These are phyloP conservation scores for Baeospora myosura DNA, from an alignment of 1,284 basidiomycete genomes.

Conservation along the genomic window DNA sequence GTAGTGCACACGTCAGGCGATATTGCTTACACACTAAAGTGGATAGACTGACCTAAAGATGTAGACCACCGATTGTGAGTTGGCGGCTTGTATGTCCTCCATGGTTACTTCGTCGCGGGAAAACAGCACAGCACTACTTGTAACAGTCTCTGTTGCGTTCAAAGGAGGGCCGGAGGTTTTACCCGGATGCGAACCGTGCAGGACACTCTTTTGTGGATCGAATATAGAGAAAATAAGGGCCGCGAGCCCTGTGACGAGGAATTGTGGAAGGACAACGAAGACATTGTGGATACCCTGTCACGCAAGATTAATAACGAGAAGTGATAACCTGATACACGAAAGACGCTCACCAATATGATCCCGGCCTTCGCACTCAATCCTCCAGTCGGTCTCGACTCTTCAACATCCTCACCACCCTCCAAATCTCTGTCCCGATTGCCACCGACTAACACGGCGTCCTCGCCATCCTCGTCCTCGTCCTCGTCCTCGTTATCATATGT, in stretches of 20 bases:
- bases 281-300: slow-evolving; percentile 84
- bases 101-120: slow-evolving; percentile 11
- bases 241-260: slow-evolving; percentile 61
- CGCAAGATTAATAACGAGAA: slow-evolving; percentile 1
- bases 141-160: slow-evolving; percentile 14
- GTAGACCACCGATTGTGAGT: slow-evolving; percentile 69
- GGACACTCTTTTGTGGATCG: slow-evolving; percentile 46
- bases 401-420: slow-evolving; percentile 10
- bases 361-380: slow-evolving; percentile 76
- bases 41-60: slow-evolving; percentile 57
- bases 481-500: slow-evolving; percentile 18
- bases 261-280: slow-evolving; percentile 75
- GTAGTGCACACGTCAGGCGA: slow-evolving; percentile 5
- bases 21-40: slow-evolving; percentile 1
- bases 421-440: slow-evolving; percentile 14
- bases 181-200: slow-evolving; percentile 31
- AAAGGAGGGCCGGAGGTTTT: slow-evolving; percentile 19
- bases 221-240: slow-evolving; percentile 61
- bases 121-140: background rate
- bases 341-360: slow-evolving; percentile 69
- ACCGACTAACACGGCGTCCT: slow-evolving; percentile 12
- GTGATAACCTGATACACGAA: slow-evolving; percentile 1
- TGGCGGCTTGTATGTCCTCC: too few relatives aligned
- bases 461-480: slow-evolving; percentile 17
- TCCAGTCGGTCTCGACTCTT: slow-evolving; percentile 12